Base-by-base conservation (phyloP, 2,329 filamentous ascomycete genomes). In the Ophiocordyceps camponoti-floridani region DNA sequence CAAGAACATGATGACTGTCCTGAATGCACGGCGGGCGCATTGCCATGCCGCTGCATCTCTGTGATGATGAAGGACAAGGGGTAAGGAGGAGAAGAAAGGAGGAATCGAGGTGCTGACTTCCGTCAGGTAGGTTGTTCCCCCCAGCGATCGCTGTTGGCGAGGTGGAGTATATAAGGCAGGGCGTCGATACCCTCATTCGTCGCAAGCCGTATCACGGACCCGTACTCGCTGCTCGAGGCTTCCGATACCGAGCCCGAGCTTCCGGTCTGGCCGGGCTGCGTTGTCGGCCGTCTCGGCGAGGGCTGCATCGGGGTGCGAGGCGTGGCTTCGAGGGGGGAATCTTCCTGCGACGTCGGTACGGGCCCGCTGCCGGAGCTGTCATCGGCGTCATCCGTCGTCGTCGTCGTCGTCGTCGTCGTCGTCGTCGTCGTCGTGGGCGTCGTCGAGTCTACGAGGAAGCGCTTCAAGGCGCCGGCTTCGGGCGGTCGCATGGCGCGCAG, bases 401-500 rank as follows among this genome's bases (percentile, higher is more conserved):
- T 6, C 12, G 31, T 13, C 31, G 31, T 35, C 31, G 31, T 35
- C 31, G 31, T 6, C 12, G 31, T 13, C 31, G 31, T 35, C 31
- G 31, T 35, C 31, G 31, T 23, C 23, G 23, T 23, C 23, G 23
- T 23, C 23, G 23, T 23, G 3, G 23, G 31, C 14, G 35, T 16
- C 9, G 28, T 9, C 28, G 9, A 30, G 28, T 30, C 28, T 5
- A 23, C 23, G 5, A 23, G 23, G 28, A 30, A 30, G 28, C 47
- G 51, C 26, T 61, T 57, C 5, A 85, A 56, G 4, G 77, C 58
- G 0, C 63, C 63, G 0, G 72, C 64, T 47, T 81, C 68, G 3
- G 85, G 63, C 0, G 74, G 69, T 27, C 67, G 72, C 83, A 96
- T 94, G 16, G 71, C 73, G 44, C 82, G 76, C 13, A 96, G 66